Conservation (phyloP, 768 basidiomycete species). For the Suillus variegatus region DNA sequence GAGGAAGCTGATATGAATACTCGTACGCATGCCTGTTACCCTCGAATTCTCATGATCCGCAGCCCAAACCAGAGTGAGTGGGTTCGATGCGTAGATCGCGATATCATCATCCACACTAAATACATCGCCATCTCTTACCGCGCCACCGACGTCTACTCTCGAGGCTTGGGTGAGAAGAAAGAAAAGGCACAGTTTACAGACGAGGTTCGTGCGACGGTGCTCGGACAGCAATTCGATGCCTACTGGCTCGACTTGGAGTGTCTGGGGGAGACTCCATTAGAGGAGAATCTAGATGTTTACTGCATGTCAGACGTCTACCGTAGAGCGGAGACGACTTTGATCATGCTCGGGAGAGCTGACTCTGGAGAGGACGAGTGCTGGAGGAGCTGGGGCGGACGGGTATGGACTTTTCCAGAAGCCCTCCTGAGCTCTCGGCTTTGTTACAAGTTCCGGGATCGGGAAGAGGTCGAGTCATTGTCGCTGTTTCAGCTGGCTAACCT, state of each 20-base stretch:
- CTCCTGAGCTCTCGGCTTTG: constrained; percentile 8
- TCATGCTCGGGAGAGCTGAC: constrained; percentile 12
- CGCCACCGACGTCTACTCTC: constrained; percentile 10
- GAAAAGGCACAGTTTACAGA: constrained; percentile 11
- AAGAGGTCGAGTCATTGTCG: background rate
- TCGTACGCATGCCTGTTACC: constrained; percentile 15
- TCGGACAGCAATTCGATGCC: background rate
- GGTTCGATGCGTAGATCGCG: constrained; percentile 1
- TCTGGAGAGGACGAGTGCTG: constrained; percentile 10
- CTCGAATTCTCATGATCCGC: constrained; percentile 14
- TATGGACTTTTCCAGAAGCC: constrained; percentile 14
- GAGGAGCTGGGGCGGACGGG: constrained; percentile 20
- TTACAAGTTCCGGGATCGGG: constrained; percentile 10
- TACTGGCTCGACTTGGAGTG: constrained; percentile 11
- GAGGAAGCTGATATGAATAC: constrained; percentile 5
- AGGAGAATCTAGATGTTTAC: constrained; percentile 20
- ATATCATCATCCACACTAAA: constrained; percentile 9
- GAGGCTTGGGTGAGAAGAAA: constrained; percentile 6
- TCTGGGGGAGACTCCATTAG: constrained; percentile 11
- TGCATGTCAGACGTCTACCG: constrained; percentile 21
- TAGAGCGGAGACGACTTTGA: constrained; percentile 14
- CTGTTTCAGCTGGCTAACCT: constrained; percentile 14
- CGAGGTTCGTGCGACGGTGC: constrained; percentile 1
- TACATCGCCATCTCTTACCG: constrained; percentile 20
- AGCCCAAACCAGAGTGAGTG: constrained; percentile 1